Evolutionary conservation across 140 eudicot genomes (phyloP).

Genomic region (Cichorium intybus): DNA sequence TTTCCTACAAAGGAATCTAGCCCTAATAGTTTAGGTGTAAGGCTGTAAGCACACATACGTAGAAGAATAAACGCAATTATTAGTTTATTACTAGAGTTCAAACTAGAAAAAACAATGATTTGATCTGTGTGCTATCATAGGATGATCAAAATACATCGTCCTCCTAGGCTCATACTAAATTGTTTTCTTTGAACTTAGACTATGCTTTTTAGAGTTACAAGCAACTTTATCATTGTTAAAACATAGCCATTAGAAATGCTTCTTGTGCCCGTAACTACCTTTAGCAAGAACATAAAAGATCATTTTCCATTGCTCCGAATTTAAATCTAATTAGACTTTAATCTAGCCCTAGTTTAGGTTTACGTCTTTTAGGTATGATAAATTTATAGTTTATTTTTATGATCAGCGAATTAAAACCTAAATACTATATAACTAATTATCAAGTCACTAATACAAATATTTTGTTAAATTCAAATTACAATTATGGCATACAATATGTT

Average conservation of each 20-base stretch:
- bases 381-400: too few relatives aligned
- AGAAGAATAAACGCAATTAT: slow-evolving; percentile 19
- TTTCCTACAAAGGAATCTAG: slow-evolving; percentile 11
- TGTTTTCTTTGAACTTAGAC: not conserved
- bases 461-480: too few relatives aligned
- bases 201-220: not conserved
- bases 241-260: not conserved
- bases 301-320: too few relatives aligned
- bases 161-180: not conserved
- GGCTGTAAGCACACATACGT: slow-evolving; percentile 12
- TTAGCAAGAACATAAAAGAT: not conserved
- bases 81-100: slow-evolving; percentile 6
- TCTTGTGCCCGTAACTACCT: not conserved
- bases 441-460: too few relatives aligned
- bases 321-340: too few relatives aligned
- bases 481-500: too few relatives aligned
- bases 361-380: too few relatives aligned
- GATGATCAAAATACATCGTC: not conserved
- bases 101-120: slow-evolving; percentile 12
- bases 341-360: too few relatives aligned
- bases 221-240: not conserved
- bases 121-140: not conserved
- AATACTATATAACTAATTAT: too few relatives aligned
- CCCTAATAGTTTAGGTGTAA: slow-evolving; percentile 12
- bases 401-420: too few relatives aligned